A percentile compares a stretch with the other conserved stretches of the same genome.
phyloP scores from a whole-genome alignment of 768 basidiomycete genomes.

The Tylopilus vinaceipallidus region DNA sequence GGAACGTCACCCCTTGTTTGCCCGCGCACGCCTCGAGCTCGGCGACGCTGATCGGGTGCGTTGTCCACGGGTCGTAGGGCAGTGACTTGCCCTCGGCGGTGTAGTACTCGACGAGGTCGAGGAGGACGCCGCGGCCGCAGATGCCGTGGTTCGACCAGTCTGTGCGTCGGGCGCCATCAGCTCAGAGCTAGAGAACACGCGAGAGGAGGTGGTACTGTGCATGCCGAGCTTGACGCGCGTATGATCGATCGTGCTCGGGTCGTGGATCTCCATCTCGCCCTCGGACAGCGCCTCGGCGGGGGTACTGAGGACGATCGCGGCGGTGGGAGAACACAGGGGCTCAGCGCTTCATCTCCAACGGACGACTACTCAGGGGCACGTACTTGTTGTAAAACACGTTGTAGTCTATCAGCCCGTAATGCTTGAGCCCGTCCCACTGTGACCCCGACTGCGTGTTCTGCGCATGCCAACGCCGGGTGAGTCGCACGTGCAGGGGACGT shows the following conservation, averaged over 20 bases:
- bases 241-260: constrained; percentile 49
- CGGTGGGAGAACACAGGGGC: background rate
- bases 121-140: constrained; percentile 63
- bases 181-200: too few relatives aligned
- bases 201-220: constrained; percentile 50
- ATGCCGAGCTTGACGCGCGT: constrained; percentile 54
- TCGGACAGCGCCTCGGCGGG: constrained; percentile 40
- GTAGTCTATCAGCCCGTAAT: constrained; percentile 53
- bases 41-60: constrained; percentile 48
- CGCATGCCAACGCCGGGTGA: too few relatives aligned
- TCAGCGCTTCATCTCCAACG: too few relatives aligned
- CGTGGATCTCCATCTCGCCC: constrained; percentile 46
- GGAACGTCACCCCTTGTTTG: constrained; percentile 55
- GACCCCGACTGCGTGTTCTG: constrained; percentile 72
- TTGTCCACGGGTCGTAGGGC: constrained; percentile 65
- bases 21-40: constrained; percentile 60
- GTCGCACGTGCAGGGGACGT: too few relatives aligned
- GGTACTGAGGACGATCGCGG: constrained; percentile 34
- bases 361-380: too few relatives aligned
- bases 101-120: constrained; percentile 59
- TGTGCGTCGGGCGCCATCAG: too few relatives aligned
- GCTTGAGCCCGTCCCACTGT: constrained; percentile 68
- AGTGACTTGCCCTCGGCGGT: constrained; percentile 38
- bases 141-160: constrained; percentile 74
- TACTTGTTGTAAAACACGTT: constrained; percentile 65